A percentile compares a stretch with the other conserved stretches of the same genome.
phyloP scores from a whole-genome alignment of 306 rosid species.

The Amphicarpaea edgeworthii region DNA sequence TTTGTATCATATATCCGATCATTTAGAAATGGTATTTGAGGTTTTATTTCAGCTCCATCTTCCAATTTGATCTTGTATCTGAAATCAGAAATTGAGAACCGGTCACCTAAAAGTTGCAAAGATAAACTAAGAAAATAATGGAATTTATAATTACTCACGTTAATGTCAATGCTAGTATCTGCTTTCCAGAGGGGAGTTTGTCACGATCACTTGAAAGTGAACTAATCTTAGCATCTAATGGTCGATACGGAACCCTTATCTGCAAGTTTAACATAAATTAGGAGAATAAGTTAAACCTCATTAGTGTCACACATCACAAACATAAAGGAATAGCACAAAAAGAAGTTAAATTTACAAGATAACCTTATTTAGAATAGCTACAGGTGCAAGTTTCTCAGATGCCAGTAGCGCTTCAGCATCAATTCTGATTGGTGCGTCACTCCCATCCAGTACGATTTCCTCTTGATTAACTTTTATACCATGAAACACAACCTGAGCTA shows the following conservation, averaged over 20 bases:
- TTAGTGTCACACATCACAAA: conserved; percentile 37
- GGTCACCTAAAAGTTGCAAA: conserved; percentile 33
- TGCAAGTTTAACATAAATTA: conserved; percentile 52
- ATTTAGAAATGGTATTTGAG: conserved; percentile 84
- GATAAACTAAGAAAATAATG: conserved; percentile 42
- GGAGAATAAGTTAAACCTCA: conserved; percentile 31
- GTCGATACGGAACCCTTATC: conserved; percentile 87
- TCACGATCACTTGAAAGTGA: conserved; percentile 83
- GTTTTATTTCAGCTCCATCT: conserved; percentile 90
- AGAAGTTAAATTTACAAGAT: conserved; percentile 26
- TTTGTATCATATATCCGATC: conserved; percentile 84
- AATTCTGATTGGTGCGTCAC: conserved; percentile 90
- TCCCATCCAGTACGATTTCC: conserved; percentile 91
- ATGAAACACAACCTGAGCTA: conserved; percentile 84
- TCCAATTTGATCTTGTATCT: conserved; percentile 96
- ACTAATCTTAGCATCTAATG: conserved; percentile 75
- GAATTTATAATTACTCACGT: conserved; percentile 65
- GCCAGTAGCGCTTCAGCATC: conserved; percentile 84
- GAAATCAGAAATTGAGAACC: conserved; percentile 50
- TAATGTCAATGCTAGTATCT: conserved; percentile 82
- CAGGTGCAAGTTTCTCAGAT: conserved; percentile 86
- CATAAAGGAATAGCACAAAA: conserved; percentile 42
- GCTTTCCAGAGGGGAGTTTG: conserved; percentile 92
- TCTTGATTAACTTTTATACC: conserved; percentile 76
- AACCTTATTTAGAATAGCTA: conserved; percentile 90